Evolutionary conservation across 805 yeast genomes (phyloP), one percentile per base, ranked within the genome.

Genomic region (Yarrowia divulgata): DNA sequence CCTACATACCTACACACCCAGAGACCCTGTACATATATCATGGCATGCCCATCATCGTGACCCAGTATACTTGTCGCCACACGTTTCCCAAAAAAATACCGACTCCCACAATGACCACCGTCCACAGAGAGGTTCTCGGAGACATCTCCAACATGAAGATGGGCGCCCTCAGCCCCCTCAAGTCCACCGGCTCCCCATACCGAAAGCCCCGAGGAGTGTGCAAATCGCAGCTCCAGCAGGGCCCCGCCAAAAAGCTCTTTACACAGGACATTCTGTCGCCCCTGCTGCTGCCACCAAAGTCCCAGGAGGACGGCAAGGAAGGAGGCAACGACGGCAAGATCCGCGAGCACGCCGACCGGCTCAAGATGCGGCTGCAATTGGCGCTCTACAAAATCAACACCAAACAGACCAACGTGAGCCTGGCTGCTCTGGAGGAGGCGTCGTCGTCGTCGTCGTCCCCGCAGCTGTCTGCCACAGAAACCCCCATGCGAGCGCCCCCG

Each of bases 381-480:
- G 69, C 69, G 23, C 62, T 52, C 14, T 66, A 66, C 69, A 66
- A 66, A 66, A 54, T 66, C 50, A 42, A 54, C 50, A 66, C 69
- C 35, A 39, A 66, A 16, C 69, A 66, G 52, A 66, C 62, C 49
- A 50, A 43, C 42, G 68, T 63, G 48, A 37, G 48, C 37, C 32
- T 63, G 39, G 55, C 48, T 29, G 63, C 69, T 2, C 42, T 66
- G 35, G 52, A 66, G 37, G 43, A 39, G 34, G 43, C 45, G 8
- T 37, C 46, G 8, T 37, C 43, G 9, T n/a, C 57, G 34, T 52
- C 45, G 8, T 37, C 46, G 8, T 37, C 43, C 13, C 29, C 57
- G 34, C 52, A 50, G 23, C n/a, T 9, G 7, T 8, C n/a, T 8
- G 57, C 57, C 68, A 63, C 45, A 14, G 46, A 49, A 16, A 63